These are phyloP conservation scores for Tylopilus vinaceipallidus DNA, from an alignment of 768 basidiomycete genomes.

Conservation along the genomic window DNA sequence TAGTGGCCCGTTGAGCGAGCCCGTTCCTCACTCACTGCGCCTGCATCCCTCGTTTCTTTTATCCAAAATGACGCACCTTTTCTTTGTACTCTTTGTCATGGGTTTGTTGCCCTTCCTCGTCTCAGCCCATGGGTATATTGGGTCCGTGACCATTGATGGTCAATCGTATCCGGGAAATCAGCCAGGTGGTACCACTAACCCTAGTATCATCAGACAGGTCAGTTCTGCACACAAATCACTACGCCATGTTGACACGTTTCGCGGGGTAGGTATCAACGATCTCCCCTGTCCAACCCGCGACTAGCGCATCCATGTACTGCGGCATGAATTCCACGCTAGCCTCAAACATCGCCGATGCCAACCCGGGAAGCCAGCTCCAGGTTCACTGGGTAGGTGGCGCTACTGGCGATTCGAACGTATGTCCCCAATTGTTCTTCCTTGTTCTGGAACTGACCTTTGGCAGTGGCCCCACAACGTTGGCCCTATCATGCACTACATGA, in stretches of 20 bases:
- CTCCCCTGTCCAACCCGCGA: constrained; percentile 53
- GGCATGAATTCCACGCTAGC: constrained; percentile 54
- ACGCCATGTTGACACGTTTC: background rate
- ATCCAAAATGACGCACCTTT: constrained; percentile 14
- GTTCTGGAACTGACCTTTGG: background rate
- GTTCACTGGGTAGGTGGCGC: constrained; percentile 52
- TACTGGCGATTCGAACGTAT: constrained; percentile 37
- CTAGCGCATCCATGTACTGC: constrained; percentile 57
- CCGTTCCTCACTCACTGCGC: background rate
- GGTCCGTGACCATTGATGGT: constrained; percentile 31
- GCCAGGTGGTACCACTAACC: constrained; percentile 33
- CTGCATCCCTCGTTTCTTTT: background rate
- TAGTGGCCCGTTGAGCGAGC: constrained; percentile 23
- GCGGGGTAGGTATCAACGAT: constrained; percentile 33
- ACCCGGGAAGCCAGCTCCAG: constrained; percentile 53
- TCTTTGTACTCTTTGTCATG: constrained; percentile 8
- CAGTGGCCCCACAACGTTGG: constrained; percentile 60
- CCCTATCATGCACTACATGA: constrained; percentile 74
- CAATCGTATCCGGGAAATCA: constrained; percentile 27
- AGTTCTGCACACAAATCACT: background rate
- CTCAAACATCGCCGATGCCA: constrained; percentile 48
- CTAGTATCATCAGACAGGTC: constrained; percentile 45
- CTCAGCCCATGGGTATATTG: constrained; percentile 32
- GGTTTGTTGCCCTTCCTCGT: constrained; percentile 20
- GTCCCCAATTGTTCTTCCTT: constrained; percentile 4